Evolutionary conservation across 441 rosid genomes (phyloP), one percentile per base, ranked within the genome.

Genomic region (Brassica hybrid): DNA sequence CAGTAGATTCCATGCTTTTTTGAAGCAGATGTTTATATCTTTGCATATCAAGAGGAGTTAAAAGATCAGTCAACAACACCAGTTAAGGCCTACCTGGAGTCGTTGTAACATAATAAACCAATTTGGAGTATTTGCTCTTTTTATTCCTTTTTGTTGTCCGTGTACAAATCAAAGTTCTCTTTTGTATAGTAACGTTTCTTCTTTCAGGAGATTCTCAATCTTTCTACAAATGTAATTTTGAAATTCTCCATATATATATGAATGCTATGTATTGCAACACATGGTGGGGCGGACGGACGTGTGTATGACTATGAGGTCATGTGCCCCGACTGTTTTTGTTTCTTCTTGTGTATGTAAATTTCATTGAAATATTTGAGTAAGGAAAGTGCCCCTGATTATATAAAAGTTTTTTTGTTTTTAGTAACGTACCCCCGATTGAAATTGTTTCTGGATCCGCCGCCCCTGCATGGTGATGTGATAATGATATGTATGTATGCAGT

Each of bases 21-120:
- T 72, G 14, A 45, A 45, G 16, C 56, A 14, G 8, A 50, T 14
- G 57, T 14, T 52, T 52, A 14, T 52, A 52, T 43, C 3, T 36
- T 36, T 72, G 67, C 66, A 65, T 72, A 50, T 19, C 52, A 60
- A 14, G 74, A 52, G 1, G 57, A 52, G 57, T 52, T 50, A 14
- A 6, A 48, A 6, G 19, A 52, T 52, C 57, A 66, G 50, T 34
- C 67, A 34, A 2, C 9, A 64, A 9, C 67, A 34, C 23, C 23
- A 4, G 18, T 76, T 16, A 52, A 62, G 65, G 43, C 14, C 57
- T 27, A 9, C 25, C 27, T 38, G 14, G 36, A 13, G 36, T 76
- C 27, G 18, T 30, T 71, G 76, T 71, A 65, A 41, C 59, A 65
- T 76, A 76, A 25, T 13, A 50, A 12, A 12, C 65, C 70, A 36